Evolutionary conservation across 352 stramenopile species (phyloP), one percentile per base, ranked within the genome.

Genomic region (Phytophthora ohioensis): DNA sequence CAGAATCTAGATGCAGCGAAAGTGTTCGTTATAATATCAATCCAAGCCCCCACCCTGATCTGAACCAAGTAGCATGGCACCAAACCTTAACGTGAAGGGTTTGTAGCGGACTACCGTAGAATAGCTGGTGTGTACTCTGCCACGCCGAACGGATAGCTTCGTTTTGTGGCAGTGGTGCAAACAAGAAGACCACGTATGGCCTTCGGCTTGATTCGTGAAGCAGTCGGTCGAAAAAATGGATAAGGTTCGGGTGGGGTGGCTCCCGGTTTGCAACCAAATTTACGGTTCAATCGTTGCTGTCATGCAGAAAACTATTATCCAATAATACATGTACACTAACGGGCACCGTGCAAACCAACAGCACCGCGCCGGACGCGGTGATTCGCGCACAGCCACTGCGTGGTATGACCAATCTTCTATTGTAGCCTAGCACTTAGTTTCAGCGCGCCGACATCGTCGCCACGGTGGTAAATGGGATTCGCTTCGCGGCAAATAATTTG

Each of bases 361-460:
- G 21, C 21, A 27, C 21, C 21, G 21, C 21, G 21, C 21, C 21
- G 45, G 38, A 71, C 55, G 21, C 31, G 51, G 17, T 58, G 45
- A 54, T 46, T 49, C 48, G 32, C 12, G 39, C 21, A 67, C 49
- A 21, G 46, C 31, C 12, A 54, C 42, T 51, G 21, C 7, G 46
- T 27, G 27, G 60, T 55, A 45, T 63, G 41, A 42, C 52, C 61
- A 63, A 57, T 49, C 42, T n/a, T 27, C 21, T 27, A 2, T 27
- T 63, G 51, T 34, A 56, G 61, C 51, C 11, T 32, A 53, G 54
- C 60, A 62, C 62, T 65, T 65, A 48, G 38, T 64, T 70, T 66
- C 64, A 66, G 64, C 46, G 15, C 4, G 39, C 7, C 4, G 13
- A 43, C 2, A 17, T 31, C 21, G 38, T 35, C 55, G 36, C 32